Percentiles rank a stretch among this genome's conserved stretches.
Conservation (phyloP, 805 yeast genomes). For the Brettanomyces custersianus region DNA sequence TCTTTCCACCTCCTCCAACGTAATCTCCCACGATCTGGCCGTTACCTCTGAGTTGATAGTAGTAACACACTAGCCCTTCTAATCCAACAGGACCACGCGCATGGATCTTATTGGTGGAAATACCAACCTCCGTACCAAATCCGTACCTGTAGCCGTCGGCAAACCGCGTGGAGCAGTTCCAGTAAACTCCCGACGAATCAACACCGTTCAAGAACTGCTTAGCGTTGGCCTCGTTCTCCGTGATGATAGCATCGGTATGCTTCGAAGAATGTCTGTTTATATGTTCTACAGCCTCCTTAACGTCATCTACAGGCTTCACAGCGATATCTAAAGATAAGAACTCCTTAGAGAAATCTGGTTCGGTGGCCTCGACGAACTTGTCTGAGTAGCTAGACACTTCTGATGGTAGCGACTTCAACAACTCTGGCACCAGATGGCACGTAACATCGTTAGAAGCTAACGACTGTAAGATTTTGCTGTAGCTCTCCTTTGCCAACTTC, state of each 20-base stretch:
- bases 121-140: constrained; percentile 97
- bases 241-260: constrained; percentile 89
- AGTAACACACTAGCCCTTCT: constrained; percentile 94
- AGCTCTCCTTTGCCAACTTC: constrained; percentile 16
- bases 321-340: constrained; percentile 79
- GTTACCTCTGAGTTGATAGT: constrained; percentile 82
- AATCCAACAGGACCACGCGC: constrained; percentile 98
- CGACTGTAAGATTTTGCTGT: constrained; percentile 19
- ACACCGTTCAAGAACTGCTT: constrained; percentile 72
- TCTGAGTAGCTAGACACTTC: constrained; percentile 11
- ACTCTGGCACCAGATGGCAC: constrained; percentile 54
- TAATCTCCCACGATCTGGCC: constrained; percentile 94
- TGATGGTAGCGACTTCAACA: constrained; percentile 25
- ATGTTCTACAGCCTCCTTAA: constrained; percentile 71
- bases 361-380: constrained; percentile 38
- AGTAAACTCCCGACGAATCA: constrained; percentile 94
- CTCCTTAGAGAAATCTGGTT: constrained; percentile 73
- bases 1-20: constrained; percentile 84
- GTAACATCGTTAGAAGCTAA: constrained; percentile 63
- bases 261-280: constrained; percentile 90
- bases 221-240: constrained; percentile 64
- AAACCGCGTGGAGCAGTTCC: constrained; percentile 96
- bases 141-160: constrained; percentile 99
- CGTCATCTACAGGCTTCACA: constrained; percentile 48
- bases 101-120: constrained; percentile 92